A percentile compares a stretch with the other conserved stretches of the same genome.
phyloP scores from a whole-genome alignment of 2,329 filamentous ascomycete species.

The Coleophoma cylindrospora region DNA sequence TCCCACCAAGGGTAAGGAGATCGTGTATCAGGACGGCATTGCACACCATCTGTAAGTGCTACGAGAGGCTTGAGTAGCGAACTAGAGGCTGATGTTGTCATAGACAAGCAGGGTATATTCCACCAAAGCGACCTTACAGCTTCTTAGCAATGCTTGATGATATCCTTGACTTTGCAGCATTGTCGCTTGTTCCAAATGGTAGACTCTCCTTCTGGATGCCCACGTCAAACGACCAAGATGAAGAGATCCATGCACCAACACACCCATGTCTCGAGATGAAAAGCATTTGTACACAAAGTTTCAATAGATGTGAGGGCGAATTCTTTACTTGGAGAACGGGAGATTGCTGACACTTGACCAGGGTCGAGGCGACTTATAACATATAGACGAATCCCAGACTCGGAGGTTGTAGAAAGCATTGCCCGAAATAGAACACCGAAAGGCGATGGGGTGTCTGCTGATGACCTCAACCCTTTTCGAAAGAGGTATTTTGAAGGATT shows the following conservation, averaged over 20 bases:
- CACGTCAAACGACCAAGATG: slow-evolving; percentile 73
- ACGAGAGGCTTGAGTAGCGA: background rate
- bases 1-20: slow-evolving; percentile 49
- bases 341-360: slow-evolving; percentile 28
- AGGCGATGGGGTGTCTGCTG: slow-evolving; percentile 44
- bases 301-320: slow-evolving; percentile 72
- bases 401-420: slow-evolving; percentile 36
- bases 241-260: slow-evolving; percentile 69
- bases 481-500: slow-evolving; percentile 41
- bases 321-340: background rate
- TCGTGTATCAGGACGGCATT: slow-evolving; percentile 63
- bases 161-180: slow-evolving; percentile 75
- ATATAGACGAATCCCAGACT: slow-evolving; percentile 67
- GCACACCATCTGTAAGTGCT: slow-evolving; percentile 59
- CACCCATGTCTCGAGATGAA: slow-evolving; percentile 73
- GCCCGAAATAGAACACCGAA: slow-evolving; percentile 24
- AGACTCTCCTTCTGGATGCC: slow-evolving; percentile 97
- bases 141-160: slow-evolving; percentile 88
- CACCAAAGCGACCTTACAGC: slow-evolving; percentile 87
- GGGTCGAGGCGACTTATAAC: slow-evolving; percentile 88
- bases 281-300: slow-evolving; percentile 75
- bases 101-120: slow-evolving; percentile 64
- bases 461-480: slow-evolving; percentile 65
- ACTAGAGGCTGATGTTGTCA: slow-evolving; percentile 5
- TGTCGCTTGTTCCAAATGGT: slow-evolving; percentile 72